Percentiles rank a stretch among this genome's conserved stretches.
phyloP scores from a whole-genome alignment of 1,284 basidiomycete genomes.

The Xanthoconium separans region DNA sequence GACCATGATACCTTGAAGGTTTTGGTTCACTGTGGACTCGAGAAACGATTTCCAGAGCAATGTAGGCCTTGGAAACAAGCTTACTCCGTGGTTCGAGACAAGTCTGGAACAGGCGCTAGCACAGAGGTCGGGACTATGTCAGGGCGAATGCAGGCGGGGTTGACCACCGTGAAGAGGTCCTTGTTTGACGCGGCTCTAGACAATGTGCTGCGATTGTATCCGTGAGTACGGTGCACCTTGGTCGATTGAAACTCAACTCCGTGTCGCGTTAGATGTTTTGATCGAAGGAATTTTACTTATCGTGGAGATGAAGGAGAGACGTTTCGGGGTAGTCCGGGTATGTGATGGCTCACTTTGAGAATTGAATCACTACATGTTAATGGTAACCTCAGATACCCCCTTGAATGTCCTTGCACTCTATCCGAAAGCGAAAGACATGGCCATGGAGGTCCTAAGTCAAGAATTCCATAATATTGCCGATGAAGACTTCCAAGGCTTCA shows the following conservation, averaged over 20 bases:
- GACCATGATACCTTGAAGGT: slow-evolving; percentile 28
- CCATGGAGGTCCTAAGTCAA: too few species aligned
- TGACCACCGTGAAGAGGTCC: background rate
- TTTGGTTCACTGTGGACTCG: slow-evolving; percentile 33
- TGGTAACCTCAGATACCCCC: too few species aligned
- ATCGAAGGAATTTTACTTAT: slow-evolving; percentile 13
- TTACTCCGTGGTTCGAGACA: background rate
- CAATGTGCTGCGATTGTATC: slow-evolving; percentile 16
- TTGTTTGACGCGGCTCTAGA: slow-evolving; percentile 1
- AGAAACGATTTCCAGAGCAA: slow-evolving; percentile 18
- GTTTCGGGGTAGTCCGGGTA: slow-evolving; percentile 8
- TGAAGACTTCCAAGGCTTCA: too few species aligned
- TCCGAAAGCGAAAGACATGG: too few species aligned
- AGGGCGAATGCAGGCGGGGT: background rate
- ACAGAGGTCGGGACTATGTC: background rate
- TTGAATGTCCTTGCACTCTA: too few species aligned
- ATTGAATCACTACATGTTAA: background rate
- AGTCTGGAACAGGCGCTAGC: background rate
- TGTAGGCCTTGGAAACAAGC: background rate
- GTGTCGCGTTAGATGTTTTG: slow-evolving; percentile 12
- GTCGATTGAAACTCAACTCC: background rate
- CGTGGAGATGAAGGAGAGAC: background rate
- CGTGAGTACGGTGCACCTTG: slow-evolving; percentile 19
- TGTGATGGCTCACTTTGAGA: background rate
- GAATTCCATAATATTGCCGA: too few species aligned